Evolutionary conservation across 768 basidiomycete species (phyloP).

Genomic region (Bullera alba): DNA sequence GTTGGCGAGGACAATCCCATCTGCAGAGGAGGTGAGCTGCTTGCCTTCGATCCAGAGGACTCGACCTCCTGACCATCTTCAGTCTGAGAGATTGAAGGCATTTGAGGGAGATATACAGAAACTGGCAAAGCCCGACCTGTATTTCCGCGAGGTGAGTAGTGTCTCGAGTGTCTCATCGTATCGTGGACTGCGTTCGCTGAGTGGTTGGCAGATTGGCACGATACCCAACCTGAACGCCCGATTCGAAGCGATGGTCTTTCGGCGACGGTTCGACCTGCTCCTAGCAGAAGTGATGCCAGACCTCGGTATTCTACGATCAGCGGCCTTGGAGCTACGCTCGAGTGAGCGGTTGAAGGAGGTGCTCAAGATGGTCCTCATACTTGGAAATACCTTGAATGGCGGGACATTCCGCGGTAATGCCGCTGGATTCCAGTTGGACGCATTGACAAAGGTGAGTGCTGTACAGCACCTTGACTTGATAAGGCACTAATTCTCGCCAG

Average conservation of each 20-base stretch:
- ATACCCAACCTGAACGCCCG: slow-evolving; percentile 70
- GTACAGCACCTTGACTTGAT: background rate
- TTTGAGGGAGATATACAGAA: slow-evolving; percentile 62
- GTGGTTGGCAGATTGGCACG: slow-evolving; percentile 71
- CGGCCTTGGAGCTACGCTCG: slow-evolving; percentile 60
- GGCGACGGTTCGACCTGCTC: slow-evolving; percentile 71
- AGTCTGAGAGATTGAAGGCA: slow-evolving; percentile 61
- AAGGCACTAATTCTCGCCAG: slow-evolving; percentile 47
- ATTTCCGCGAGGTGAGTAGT: slow-evolving; percentile 61
- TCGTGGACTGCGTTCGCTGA: background rate
- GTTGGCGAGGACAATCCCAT: slow-evolving; percentile 68
- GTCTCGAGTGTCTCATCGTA: background rate
- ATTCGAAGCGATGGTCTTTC: slow-evolving; percentile 74
- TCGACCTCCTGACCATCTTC: background rate
- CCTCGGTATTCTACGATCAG: slow-evolving; percentile 63
- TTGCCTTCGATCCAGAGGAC: background rate
- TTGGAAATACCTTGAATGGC: slow-evolving; percentile 78
- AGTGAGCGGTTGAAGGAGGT: slow-evolving; percentile 58
- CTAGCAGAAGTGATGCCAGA: slow-evolving; percentile 79
- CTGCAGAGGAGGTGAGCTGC: slow-evolving; percentile 63
- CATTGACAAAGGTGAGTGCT: slow-evolving; percentile 63
- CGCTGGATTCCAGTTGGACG: slow-evolving; percentile 73
- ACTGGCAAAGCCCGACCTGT: slow-evolving; percentile 76
- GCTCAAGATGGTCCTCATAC: slow-evolving; percentile 63
- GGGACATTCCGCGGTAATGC: slow-evolving; percentile 79